These are phyloP conservation scores for Larix sibirica DNA, from an alignment of 83 land plant genomes.

Conservation along the genomic window DNA sequence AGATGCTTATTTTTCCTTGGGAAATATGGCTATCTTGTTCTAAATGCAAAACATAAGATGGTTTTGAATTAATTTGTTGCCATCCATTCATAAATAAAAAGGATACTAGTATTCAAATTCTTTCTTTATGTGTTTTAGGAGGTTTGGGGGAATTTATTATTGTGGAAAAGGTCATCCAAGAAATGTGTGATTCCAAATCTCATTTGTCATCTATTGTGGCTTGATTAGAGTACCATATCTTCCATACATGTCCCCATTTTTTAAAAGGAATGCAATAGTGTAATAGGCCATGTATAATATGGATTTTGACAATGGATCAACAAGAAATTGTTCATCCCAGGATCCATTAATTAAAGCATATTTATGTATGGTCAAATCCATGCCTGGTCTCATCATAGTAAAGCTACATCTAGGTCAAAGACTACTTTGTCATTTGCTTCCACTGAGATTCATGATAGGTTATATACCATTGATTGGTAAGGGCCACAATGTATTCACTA, in stretches of 20 bases:
- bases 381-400: constrained; percentile 63
- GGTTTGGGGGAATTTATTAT: constrained; percentile 41
- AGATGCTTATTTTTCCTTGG: constrained; percentile 73
- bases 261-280: constrained; percentile 79
- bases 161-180: constrained; percentile 54
- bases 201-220: constrained; percentile 80
- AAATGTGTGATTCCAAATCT: constrained; percentile 82
- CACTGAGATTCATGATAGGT: constrained; percentile 81
- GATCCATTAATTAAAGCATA: constrained; percentile 96
- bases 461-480: constrained; percentile 92
- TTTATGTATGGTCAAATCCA: constrained; percentile 80
- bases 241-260: constrained; percentile 78
- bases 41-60: constrained; percentile 84
- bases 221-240: constrained; percentile 21
- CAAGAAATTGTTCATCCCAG: constrained; percentile 83
- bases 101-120: constrained; percentile 95
- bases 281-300: constrained; percentile 96
- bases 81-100: constrained; percentile 84
- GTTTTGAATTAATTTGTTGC: constrained; percentile 68
- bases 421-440: constrained; percentile 62
- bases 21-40: constrained; percentile 81
- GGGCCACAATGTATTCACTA: constrained; percentile 93
- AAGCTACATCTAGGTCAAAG: constrained; percentile 66
- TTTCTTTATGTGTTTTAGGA: constrained; percentile 66
- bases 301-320: constrained; percentile 90